Evolutionary conservation across 2,329 filamentous ascomycete genomes (phyloP).

Genomic region (Aureobasidium musti): DNA sequence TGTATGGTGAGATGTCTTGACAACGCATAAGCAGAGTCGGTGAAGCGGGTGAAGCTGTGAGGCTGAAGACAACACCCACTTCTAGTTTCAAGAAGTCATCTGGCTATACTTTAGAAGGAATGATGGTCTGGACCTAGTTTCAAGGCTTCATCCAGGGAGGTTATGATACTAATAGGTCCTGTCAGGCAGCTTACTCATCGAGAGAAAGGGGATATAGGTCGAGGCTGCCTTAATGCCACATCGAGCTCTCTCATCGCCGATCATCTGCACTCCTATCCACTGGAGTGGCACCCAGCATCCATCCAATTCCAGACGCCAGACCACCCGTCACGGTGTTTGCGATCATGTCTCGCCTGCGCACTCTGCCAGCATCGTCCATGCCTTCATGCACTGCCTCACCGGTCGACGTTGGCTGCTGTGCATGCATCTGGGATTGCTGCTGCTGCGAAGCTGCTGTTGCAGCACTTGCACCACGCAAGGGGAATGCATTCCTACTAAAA

Average conservation of each 20-base stretch:
- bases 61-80: background rate
- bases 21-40: conserved; percentile 1
- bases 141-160: background rate
- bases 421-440: conserved; percentile 25
- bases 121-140: background rate
- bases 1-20: background rate
- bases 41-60: conserved; percentile 7
- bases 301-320: conserved; percentile 63
- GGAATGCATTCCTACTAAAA: conserved; percentile 52
- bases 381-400: conserved; percentile 19
- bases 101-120: background rate
- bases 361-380: conserved; percentile 41
- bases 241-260: background rate
- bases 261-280: conserved; percentile 31
- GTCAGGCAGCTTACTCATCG: background rate
- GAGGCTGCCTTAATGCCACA: background rate
- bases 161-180: background rate
- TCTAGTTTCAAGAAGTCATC: background rate
- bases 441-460: conserved; percentile 32
- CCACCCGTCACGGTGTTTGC: conserved; percentile 65
- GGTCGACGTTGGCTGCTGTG: too few species aligned
- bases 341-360: conserved; percentile 72
- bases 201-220: background rate
- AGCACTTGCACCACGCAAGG: conserved; percentile 38
- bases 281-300: conserved; percentile 59